Evolutionary conservation across 257 asterid genomes (phyloP).

Genomic region (Solanum sejunctum): DNA sequence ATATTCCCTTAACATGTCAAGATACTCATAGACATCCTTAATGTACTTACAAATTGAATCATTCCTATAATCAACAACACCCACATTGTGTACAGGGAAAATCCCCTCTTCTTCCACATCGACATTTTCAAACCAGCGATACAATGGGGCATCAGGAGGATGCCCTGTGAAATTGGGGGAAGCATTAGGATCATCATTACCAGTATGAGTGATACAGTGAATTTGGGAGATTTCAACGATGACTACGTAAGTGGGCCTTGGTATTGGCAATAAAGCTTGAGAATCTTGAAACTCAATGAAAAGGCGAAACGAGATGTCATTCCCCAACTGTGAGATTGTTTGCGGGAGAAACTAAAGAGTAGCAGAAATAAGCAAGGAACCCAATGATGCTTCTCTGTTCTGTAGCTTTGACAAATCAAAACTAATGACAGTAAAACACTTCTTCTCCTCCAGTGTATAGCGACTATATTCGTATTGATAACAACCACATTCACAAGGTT

Average conservation of each 20-base stretch:
- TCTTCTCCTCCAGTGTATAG: background rate
- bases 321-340: background rate
- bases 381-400: background rate
- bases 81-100: background rate
- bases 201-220: too few species aligned
- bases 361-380: background rate
- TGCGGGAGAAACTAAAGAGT: background rate
- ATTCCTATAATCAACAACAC: background rate
- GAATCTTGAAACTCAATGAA: too few species aligned
- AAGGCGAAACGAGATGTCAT: background rate
- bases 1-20: background rate
- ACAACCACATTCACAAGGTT: background rate
- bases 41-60: background rate
- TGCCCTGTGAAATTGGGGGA: too few species aligned
- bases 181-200: too few species aligned
- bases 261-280: too few species aligned
- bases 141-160: too few species aligned
- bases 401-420: background rate
- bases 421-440: background rate
- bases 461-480: too few species aligned
- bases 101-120: too few species aligned
- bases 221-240: too few species aligned
- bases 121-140: too few species aligned
- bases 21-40: too few species aligned
- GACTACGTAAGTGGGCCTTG: too few species aligned